Conservation (phyloP, 108 stramenopile species). For the Nitzschia sp. region DNA sequence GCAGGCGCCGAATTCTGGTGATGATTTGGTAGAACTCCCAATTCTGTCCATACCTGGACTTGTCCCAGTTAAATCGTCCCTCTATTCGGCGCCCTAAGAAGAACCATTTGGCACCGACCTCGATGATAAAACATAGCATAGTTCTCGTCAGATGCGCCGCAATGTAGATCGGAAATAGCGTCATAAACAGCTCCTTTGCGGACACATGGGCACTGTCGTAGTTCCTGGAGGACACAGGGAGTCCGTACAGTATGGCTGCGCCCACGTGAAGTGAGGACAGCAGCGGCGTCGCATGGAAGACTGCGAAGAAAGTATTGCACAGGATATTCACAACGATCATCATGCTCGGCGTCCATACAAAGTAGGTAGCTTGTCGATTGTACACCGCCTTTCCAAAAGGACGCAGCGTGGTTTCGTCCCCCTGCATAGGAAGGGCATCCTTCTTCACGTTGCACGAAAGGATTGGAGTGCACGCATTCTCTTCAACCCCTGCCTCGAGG, state of each 20-base stretch:
- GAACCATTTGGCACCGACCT: constrained; percentile 55
- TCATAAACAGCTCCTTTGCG: constrained; percentile 21
- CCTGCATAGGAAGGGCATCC: constrained; percentile 32
- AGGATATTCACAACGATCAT: constrained; percentile 37
- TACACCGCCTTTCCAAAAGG: constrained; percentile 71
- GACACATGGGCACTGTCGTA: constrained; percentile 30
- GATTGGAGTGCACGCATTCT: constrained; percentile 5
- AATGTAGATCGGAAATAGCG: constrained; percentile 28
- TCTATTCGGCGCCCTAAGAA: constrained; percentile 50
- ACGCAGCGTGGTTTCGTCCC: constrained; percentile 56
- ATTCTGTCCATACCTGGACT: constrained; percentile 46
- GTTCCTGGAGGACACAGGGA: constrained; percentile 21
- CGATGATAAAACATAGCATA: constrained; percentile 40
- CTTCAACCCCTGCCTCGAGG: constrained; percentile 46
- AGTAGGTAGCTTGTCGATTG: constrained; percentile 50
- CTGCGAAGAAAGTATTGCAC: constrained; percentile 26
- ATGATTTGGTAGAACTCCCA: constrained; percentile 65
- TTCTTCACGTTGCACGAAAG: constrained; percentile 20
- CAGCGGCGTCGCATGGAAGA: constrained; percentile 44
- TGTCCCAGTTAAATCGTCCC: constrained; percentile 59
- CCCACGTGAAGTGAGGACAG: constrained; percentile 41
- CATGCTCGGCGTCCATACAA: constrained; percentile 44
- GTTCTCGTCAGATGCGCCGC: constrained; percentile 27
- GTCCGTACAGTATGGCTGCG: constrained; percentile 48
- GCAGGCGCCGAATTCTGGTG: constrained; percentile 28